Conservation (phyloP, 495 filamentous ascomycete genomes). For the Jackrogersella minutella region DNA sequence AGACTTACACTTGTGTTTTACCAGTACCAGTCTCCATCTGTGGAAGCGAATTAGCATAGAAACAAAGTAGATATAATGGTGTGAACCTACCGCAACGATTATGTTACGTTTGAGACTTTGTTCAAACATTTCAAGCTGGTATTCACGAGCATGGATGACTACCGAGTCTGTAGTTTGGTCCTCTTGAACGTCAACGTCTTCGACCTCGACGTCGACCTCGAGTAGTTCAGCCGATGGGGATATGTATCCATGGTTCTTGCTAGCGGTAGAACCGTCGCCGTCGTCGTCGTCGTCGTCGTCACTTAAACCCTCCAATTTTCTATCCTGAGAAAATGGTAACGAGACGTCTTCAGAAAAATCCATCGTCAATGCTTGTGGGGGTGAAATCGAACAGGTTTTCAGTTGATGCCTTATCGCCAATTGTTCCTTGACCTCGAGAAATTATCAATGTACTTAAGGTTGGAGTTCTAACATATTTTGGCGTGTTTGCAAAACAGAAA, state of each 20-base stretch:
- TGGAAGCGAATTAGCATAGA: slow-evolving; percentile 5
- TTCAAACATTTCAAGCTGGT: slow-evolving; percentile 92
- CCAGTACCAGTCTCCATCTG: slow-evolving; percentile 95
- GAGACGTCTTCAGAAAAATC: neutral
- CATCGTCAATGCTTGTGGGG: neutral
- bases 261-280: neutral
- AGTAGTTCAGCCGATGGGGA: neutral
- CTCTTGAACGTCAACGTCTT: neutral
- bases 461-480: neutral
- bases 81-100: slow-evolving; percentile 75
- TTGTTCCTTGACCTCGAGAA: slow-evolving; percentile 1
- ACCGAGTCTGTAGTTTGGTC: slow-evolving; percentile 13
- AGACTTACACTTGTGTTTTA: slow-evolving; percentile 85
- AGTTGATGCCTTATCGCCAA: neutral
- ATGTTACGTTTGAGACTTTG: slow-evolving; percentile 80
- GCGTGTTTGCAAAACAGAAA: slow-evolving; percentile 2
- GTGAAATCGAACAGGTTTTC: neutral
- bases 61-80: neutral
- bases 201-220: neutral
- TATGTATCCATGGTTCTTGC: neutral
- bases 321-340: neutral
- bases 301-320: slow-evolving; percentile 1
- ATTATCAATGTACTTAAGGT: too few relatives aligned
- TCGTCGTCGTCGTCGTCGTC: slow-evolving; percentile 8
- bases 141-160: slow-evolving; percentile 66